These are phyloP conservation scores for Pythium insidiosum DNA, from an alignment of 352 stramenopile species.

Conservation along the genomic window DNA sequence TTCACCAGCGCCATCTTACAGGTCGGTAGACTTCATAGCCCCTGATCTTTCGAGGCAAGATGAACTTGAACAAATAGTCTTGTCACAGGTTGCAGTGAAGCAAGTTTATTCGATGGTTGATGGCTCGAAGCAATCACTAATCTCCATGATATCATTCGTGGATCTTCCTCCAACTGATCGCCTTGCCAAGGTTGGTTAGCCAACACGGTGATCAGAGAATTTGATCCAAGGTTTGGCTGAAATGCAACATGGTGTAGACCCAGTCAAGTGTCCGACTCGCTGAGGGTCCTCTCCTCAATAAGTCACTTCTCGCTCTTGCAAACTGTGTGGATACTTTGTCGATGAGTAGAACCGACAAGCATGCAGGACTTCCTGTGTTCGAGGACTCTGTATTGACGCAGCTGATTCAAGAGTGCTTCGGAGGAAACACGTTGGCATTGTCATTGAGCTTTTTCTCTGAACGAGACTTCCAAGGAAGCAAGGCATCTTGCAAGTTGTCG, in stretches of 20 bases:
- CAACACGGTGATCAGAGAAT: background rate
- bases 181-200: slow-evolving; percentile 26
- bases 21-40: slow-evolving; percentile 22
- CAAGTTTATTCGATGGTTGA: too few species aligned
- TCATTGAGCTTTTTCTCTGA: slow-evolving; percentile 29
- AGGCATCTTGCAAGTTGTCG: slow-evolving; percentile 27
- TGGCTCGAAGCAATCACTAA: slow-evolving; percentile 22
- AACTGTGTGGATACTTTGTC: slow-evolving; percentile 20
- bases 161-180: slow-evolving; percentile 40
- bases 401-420: slow-evolving; percentile 35
- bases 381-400: slow-evolving; percentile 27
- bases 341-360: background rate
- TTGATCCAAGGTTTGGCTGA: background rate
- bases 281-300: slow-evolving; percentile 48
- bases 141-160: slow-evolving; percentile 33
- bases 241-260: background rate
- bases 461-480: slow-evolving; percentile 27
- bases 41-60: slow-evolving; percentile 25
- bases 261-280: slow-evolving; percentile 29
- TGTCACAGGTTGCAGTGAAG: too few species aligned
- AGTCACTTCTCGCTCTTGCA: slow-evolving; percentile 35
- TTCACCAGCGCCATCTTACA: slow-evolving; percentile 42
- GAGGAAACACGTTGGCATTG: slow-evolving; percentile 46
- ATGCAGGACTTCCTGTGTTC: slow-evolving; percentile 11
- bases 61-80: too few species aligned